These are phyloP conservation scores for Ceratocystis destructans DNA, from an alignment of 2,329 filamentous ascomycete genomes.

Conservation along the genomic window DNA sequence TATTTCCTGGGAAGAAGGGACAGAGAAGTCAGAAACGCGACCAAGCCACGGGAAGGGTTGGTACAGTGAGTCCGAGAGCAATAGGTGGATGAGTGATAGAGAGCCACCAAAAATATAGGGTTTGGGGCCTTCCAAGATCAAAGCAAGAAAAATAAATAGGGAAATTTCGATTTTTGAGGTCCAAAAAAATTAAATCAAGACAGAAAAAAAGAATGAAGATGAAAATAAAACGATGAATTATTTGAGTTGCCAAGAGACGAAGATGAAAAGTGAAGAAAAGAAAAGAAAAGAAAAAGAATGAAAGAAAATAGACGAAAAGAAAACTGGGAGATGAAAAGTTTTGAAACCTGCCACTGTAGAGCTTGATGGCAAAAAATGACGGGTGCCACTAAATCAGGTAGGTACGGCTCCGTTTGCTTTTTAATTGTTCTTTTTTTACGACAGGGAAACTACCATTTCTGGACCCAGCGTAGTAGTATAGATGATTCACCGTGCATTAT, in stretches of 20 bases:
- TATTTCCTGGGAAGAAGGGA: not conserved
- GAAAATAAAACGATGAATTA: not conserved
- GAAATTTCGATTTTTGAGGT: not conserved
- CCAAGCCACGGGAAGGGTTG: not conserved
- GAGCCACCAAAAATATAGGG: constrained; percentile 1
- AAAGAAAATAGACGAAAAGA: not conserved
- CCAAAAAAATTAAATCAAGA: not conserved
- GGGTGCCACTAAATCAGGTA: not conserved
- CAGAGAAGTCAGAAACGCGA: not conserved
- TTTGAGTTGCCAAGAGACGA: not conserved
- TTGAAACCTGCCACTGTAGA: constrained; percentile 1
- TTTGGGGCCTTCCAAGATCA: not conserved
- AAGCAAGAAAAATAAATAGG: not conserved
- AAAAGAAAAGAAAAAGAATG: not conserved
- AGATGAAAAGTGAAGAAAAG: not conserved
- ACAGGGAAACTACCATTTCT: not conserved
- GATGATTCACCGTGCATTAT: constrained; percentile 4
- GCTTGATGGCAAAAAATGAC: not conserved
- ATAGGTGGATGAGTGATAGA: not conserved
- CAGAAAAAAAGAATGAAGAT: constrained; percentile 4
- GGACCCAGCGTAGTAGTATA: not conserved
- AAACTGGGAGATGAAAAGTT: not conserved
- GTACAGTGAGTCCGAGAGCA: not conserved
- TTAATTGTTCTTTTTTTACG: not conserved
- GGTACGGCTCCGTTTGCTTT: not conserved